These are phyloP conservation scores for Papilionanthe hybrid DNA, from an alignment of 116 monocot species.

Conservation along the genomic window DNA sequence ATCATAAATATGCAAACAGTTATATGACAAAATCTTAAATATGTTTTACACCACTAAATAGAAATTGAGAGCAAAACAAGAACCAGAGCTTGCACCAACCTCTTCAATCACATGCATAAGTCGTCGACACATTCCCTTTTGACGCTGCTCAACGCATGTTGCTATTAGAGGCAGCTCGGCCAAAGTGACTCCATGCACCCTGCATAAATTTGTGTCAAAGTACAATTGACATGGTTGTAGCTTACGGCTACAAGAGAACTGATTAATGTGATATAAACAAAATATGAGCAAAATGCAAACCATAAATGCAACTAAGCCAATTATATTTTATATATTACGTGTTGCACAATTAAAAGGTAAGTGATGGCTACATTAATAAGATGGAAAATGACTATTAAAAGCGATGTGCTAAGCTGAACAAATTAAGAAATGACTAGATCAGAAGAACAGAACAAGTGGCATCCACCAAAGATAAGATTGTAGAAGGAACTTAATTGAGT, in stretches of 20 bases:
- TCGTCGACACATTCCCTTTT: slow-evolving; percentile 84
- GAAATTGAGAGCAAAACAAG: neutral
- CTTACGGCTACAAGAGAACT: neutral
- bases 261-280: neutral
- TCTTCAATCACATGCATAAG: slow-evolving; percentile 69
- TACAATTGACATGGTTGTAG: neutral
- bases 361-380: neutral
- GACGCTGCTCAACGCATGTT: slow-evolving; percentile 60
- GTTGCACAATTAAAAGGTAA: neutral
- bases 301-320: neutral
- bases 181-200: slow-evolving; percentile 65
- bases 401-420: neutral
- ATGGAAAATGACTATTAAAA: neutral
- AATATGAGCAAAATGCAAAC: neutral
- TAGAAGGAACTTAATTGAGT: neutral
- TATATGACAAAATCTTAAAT: neutral
- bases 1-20: neutral
- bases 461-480: neutral
- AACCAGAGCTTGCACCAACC: slow-evolving; percentile 26
- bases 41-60: neutral
- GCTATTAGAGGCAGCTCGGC: slow-evolving; percentile 91
- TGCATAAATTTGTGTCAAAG: slow-evolving; percentile 15
- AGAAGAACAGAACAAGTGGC: neutral
- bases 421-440: neutral
- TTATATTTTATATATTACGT: neutral